Evolutionary conservation across 2,329 filamentous ascomycete species (phyloP), one percentile per base, ranked within the genome.

Genomic region (Pestalotiopsis sp.): DNA sequence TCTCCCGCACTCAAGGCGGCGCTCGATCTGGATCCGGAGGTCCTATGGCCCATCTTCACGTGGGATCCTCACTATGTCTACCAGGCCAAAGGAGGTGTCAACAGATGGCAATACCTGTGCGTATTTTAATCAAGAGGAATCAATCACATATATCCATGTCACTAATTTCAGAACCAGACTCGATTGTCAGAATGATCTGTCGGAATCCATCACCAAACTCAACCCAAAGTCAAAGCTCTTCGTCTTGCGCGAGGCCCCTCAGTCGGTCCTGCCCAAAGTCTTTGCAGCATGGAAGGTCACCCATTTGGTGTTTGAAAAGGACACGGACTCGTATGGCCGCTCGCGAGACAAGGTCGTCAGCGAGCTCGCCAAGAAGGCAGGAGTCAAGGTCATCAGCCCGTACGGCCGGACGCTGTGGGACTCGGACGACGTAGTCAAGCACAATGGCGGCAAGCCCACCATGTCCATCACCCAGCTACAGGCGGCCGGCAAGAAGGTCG

Each of bases 11-110:
- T 95, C 31, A 86, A 90, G 77, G 91, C 91, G 2, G 92, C 92
- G 0, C 80, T 95, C 7, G 90, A 92, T 68, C 83, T 94, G 6
- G 84, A 92, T 0, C 91, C 92, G 1, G 86, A 87, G 66, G 88
- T 86, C 23, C 82, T 95, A 31, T 94, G 91, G 83, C 92, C 92
- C 0, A 87, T 94, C 60, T 95, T 92, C 85, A 93, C 90, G 1
- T 95, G 92, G 91, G 92, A 94, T 76, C 92, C 92, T 68, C 91
- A 94, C 77, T 94, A 94, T 76, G 91, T 94, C 31, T 94, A 93
- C 76, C 86, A 86, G 39, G 88, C 90, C 1, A 86, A 92, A 68
- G 91, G 91, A 4, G 91, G 91, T 0, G 82, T 88, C 9, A 95
- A 95, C 74, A 84, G 92, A 72, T 94, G 91, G 90, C 90, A 93